phyloP scores from a whole-genome alignment of 1,139 yeast species.

The Yamadazyma sp. region DNA sequence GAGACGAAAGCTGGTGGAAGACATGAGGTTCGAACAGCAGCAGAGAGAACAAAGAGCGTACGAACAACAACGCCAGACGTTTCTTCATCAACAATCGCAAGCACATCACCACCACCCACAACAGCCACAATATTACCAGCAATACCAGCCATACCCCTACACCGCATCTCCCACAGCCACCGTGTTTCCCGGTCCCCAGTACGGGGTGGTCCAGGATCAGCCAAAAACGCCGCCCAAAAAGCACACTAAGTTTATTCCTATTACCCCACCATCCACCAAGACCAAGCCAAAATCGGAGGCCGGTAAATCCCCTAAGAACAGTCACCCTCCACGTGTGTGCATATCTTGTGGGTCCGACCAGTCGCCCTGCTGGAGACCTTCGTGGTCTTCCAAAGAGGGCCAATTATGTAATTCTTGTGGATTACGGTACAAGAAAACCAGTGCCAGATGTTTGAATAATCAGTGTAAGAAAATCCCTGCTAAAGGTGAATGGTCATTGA shows the following conservation, averaged over 20 bases:
- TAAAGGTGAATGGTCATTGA: conserved; percentile 90
- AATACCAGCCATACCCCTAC: conserved; percentile 15
- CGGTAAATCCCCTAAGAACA: conserved; percentile 35
- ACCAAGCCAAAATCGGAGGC: conserved; percentile 30
- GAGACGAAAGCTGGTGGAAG: conserved; percentile 3
- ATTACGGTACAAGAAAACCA: conserved; percentile 87
- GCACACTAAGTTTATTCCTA: conserved; percentile 39
- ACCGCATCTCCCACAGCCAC: conserved; percentile 15
- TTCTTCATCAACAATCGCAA: conserved; percentile 6
- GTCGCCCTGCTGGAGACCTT: conserved; percentile 98
- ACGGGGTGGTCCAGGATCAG: conserved; percentile 14
- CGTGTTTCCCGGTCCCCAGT: conserved; percentile 12
- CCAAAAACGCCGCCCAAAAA: conserved; percentile 19
- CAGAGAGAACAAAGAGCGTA: conserved; percentile 9
- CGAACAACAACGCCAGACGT: conserved; percentile 4
- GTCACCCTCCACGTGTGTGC: conserved; percentile 56
- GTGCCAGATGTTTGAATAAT: conserved; percentile 79
- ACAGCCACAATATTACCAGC: conserved; percentile 14
- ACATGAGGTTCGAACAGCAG: conserved; percentile 6
- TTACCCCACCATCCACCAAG: conserved; percentile 44
- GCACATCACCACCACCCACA: conserved; percentile 3
- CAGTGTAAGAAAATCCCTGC: conserved; percentile 89
- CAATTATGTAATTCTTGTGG: conserved; percentile 98
- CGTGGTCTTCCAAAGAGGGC: conserved; percentile 87
- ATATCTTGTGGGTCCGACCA: conserved; percentile 89